Percentiles rank a stretch among this genome's conserved stretches.
phyloP scores from a whole-genome alignment of 345 rosid genomes.

The Clausena lansium region DNA sequence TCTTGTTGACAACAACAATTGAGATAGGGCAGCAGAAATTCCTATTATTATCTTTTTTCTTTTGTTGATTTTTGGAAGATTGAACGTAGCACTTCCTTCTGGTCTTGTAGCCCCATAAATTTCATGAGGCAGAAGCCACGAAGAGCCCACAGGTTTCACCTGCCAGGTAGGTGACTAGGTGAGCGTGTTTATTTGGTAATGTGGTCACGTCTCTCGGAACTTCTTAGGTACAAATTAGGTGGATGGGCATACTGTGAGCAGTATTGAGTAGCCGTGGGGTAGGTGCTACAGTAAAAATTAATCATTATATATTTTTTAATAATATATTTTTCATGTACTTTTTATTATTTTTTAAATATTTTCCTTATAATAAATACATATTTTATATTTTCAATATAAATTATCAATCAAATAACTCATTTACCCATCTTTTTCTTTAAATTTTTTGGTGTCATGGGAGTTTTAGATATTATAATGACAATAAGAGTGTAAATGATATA shows the following conservation, averaged over 20 bases:
- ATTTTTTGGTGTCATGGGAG: no score
- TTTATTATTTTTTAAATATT: no score
- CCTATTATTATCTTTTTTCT: neutral
- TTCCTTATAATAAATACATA: no score
- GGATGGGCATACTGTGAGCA: constrained; percentile 7
- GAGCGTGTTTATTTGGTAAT: neutral
- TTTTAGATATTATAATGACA: no score
- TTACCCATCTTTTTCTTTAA: no score
- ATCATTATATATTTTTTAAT: no score
- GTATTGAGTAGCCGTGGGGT: neutral
- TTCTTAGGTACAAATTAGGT: constrained; percentile 20
- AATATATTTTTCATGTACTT: no score
- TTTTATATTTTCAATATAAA: no score
- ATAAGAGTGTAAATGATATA: no score
- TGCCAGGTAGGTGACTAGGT: neutral
- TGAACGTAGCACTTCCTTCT: neutral
- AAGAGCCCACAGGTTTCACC: neutral
- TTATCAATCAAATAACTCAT: no score
- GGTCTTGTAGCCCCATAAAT: neutral
- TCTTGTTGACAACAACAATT: neutral
- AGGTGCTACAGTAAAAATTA: neutral
- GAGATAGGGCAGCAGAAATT: neutral
- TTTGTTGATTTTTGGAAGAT: neutral
- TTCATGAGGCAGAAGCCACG: neutral
- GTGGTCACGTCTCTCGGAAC: constrained; percentile 1